Evolutionary conservation across 805 yeast species (phyloP).

Genomic region (Tetrapisispora phaffii): DNA sequence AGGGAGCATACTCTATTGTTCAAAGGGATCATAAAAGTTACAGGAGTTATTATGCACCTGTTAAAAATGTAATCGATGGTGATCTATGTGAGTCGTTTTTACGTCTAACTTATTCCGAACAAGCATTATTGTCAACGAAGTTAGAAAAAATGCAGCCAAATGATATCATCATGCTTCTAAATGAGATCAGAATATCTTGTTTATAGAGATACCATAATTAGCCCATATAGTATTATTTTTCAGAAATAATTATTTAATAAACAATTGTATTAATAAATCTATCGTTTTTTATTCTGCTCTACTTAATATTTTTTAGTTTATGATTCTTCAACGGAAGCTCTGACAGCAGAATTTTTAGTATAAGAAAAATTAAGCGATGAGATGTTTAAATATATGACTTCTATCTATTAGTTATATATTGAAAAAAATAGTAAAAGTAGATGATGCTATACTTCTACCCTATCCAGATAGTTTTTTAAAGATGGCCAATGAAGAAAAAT

Average conservation of each 20-base stretch:
- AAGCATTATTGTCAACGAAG: constrained; percentile 22
- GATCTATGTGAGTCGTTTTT: constrained; percentile 62
- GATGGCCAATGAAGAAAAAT: constrained; percentile 7
- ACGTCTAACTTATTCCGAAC: constrained; percentile 17
- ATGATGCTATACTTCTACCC: too few relatives aligned
- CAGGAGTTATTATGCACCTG: constrained; percentile 76
- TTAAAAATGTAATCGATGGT: constrained; percentile 73
- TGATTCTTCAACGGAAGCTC: too few relatives aligned
- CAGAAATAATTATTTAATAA: too few relatives aligned
- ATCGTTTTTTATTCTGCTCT: too few relatives aligned
- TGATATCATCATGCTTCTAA: constrained; percentile 13
- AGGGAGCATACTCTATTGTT: constrained; percentile 33
- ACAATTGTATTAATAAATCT: too few relatives aligned
- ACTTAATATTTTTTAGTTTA: too few relatives aligned
- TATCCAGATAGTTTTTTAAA: too few relatives aligned
- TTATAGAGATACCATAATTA: constrained; percentile 10
- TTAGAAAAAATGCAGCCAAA: constrained; percentile 31
- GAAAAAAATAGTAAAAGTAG: too few relatives aligned
- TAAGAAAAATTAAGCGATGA: too few relatives aligned
- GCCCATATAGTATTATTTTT: constrained; percentile 3
- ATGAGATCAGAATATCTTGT: constrained; percentile 23
- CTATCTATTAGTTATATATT: too few relatives aligned
- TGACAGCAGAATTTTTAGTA: too few relatives aligned
- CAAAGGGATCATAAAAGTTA: constrained; percentile 61
- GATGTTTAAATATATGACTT: too few relatives aligned